Base-by-base conservation (phyloP, 257 asterid species). In the Echium plantagineum region DNA sequence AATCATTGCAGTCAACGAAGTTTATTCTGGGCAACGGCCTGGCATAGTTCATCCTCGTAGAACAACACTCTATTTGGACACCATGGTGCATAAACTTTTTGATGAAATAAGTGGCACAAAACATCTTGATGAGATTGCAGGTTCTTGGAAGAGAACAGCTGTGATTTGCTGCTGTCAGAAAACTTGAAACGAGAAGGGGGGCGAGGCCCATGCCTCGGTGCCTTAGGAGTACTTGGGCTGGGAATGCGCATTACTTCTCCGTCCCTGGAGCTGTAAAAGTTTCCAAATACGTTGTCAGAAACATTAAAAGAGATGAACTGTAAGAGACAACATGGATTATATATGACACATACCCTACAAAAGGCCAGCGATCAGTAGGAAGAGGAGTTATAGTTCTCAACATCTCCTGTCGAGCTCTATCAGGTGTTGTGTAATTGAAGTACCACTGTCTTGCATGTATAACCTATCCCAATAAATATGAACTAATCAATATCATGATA, bases 1-100 rank as follows among this genome's bases (percentile, higher is more conserved):
- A 61, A 57, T 19, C 5, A 19, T 19, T 6, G 15, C 24, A 58
- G 58, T 89, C 91, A 91, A 63, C 78, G 90, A 56, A 91, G 94
- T 64, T 88, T 91, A 82, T 91, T 91, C 71, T 88, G 96, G 28
- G 96, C 96, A 62, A 88, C 98, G 5, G 98, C 95, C 72, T 91
- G 94, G 78, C 98, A 91, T 56, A 91, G 68, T 67, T 91, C 98
- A 17, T 91, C 98, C 81, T 91, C 96, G 1, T 84, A 88, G 72
- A 88, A 85, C 18, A 91, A 71, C 20, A 83, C 95, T 75, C 98
- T 69, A 69, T 88, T 35, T 85, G 46, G 96, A 87, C 65, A 83
- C 94, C 84, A 85, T 20, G 17, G 94, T 88, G 85, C 93, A 85
- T 21, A 77, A 52, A 28, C 94, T 94, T 64, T 81, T 86, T 38